Conservation (phyloP, 768 basidiomycete genomes). For the Terana coerulea region DNA sequence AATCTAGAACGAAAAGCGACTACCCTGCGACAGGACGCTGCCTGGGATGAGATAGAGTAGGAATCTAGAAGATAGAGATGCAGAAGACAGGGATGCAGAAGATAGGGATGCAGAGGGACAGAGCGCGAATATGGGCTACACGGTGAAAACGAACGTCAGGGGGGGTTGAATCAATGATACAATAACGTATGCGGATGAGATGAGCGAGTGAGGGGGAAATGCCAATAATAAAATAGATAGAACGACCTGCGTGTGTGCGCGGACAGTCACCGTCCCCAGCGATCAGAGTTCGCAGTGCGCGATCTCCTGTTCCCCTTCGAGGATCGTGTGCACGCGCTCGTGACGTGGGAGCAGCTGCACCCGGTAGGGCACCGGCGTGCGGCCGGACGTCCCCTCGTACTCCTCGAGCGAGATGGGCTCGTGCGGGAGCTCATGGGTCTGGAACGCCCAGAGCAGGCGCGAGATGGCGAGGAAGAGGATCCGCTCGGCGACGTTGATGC, state of each 20-base stretch:
- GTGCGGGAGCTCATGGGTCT: constrained; percentile 36
- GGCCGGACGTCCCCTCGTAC: constrained; percentile 44
- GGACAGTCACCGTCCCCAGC: background rate
- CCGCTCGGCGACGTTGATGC: constrained; percentile 42
- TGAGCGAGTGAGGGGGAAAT: background rate
- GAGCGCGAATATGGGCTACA: background rate
- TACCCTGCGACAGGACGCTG: constrained; percentile 1
- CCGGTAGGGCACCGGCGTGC: constrained; percentile 42
- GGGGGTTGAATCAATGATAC: constrained; percentile 10
- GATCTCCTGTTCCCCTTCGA: constrained; percentile 12
- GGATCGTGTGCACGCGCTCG: constrained; percentile 13
- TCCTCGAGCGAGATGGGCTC: constrained; percentile 44
- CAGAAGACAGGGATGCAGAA: too few species aligned
- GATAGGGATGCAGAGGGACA: background rate
- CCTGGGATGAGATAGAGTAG: background rate
- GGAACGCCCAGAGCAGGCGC: constrained; percentile 46
- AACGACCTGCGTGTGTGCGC: background rate
- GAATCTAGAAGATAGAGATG: background rate
- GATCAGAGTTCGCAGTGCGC: background rate
- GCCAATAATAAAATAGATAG: background rate
- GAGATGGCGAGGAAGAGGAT: constrained; percentile 44
- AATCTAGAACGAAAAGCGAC: constrained; percentile 13
- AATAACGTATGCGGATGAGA: constrained; percentile 2
- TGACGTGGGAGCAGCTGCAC: constrained; percentile 24
- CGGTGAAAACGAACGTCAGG: background rate